Conservation (phyloP, 495 filamentous ascomycete genomes). For the Tuber melanosporum region DNA sequence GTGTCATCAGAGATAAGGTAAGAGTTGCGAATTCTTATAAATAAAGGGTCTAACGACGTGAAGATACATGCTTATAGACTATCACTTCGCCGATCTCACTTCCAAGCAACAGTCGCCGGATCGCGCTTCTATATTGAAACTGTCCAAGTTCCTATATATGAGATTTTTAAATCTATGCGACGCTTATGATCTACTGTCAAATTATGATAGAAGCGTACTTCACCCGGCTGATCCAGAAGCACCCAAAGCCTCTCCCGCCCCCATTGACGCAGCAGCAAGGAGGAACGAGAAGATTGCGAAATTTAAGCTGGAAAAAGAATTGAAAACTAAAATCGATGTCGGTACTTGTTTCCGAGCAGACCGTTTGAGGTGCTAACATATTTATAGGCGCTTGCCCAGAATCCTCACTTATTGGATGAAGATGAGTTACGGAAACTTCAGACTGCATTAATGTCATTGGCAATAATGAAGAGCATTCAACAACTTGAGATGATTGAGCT, state of each 20-base stretch:
- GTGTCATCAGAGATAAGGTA: conserved; percentile 76
- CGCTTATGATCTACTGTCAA: conserved; percentile 65
- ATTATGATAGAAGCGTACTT: conserved; percentile 62
- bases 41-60: background rate
- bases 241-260: conserved; percentile 8
- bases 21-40: conserved; percentile 6
- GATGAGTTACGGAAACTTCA: conserved; percentile 70
- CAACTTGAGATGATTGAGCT: conserved; percentile 73
- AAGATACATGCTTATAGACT: conserved; percentile 65
- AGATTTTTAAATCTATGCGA: conserved; percentile 68
- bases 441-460: conserved; percentile 64
- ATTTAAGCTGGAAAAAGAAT: conserved; percentile 77
- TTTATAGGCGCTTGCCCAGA: conserved; percentile 51
- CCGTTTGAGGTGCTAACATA: background rate
- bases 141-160: conserved; percentile 64
- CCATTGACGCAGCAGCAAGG: conserved; percentile 63
- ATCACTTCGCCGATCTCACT: conserved; percentile 61
- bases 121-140: conserved; percentile 58
- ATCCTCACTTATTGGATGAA: conserved; percentile 58
- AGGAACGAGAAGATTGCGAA: conserved; percentile 78
- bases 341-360: background rate
- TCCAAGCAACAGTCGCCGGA: conserved; percentile 51
- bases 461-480: conserved; percentile 74
- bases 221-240: conserved; percentile 31
- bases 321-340: conserved; percentile 77